These are phyloP conservation scores for Kewa caespitosa DNA, from an alignment of 179 eudicot species.

Conservation along the genomic window DNA sequence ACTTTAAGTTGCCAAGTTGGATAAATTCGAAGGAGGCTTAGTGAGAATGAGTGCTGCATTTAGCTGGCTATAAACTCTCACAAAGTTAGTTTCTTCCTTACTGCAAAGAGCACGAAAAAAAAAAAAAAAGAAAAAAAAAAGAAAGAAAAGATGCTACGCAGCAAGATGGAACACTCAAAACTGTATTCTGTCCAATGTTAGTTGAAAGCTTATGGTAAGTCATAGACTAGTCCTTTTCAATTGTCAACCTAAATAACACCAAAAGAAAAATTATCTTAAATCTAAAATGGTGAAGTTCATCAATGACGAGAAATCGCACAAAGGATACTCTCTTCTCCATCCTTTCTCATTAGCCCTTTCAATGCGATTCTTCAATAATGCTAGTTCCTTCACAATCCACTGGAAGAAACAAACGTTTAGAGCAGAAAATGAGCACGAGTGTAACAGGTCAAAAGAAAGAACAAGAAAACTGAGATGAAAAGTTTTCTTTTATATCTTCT, in stretches of 20 bases:
- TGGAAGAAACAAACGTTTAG: constrained; percentile 19
- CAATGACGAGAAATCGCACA: constrained; percentile 7
- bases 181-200: not conserved
- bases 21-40: not conserved
- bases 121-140: too few species aligned
- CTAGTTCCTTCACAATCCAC: constrained; percentile 35
- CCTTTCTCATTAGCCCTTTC: constrained; percentile 41
- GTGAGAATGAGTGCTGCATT: not conserved
- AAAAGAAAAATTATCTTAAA: not conserved
- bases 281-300: not conserved
- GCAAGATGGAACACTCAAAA: not conserved
- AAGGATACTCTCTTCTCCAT: constrained; percentile 38
- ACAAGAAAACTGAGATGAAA: not conserved
- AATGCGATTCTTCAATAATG: constrained; percentile 30
- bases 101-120: too few species aligned
- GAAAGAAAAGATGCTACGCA: not conserved
- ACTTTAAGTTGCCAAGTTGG: not conserved
- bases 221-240: not conserved
- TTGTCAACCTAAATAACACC: not conserved
- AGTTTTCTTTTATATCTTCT: too few species aligned
- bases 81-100: too few species aligned
- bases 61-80: too few species aligned
- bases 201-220: not conserved
- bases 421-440: not conserved
- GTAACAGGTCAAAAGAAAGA: not conserved